These are phyloP conservation scores for Dothideomycetes sp. DNA, from an alignment of 2,329 filamentous ascomycete genomes.

Conservation along the genomic window DNA sequence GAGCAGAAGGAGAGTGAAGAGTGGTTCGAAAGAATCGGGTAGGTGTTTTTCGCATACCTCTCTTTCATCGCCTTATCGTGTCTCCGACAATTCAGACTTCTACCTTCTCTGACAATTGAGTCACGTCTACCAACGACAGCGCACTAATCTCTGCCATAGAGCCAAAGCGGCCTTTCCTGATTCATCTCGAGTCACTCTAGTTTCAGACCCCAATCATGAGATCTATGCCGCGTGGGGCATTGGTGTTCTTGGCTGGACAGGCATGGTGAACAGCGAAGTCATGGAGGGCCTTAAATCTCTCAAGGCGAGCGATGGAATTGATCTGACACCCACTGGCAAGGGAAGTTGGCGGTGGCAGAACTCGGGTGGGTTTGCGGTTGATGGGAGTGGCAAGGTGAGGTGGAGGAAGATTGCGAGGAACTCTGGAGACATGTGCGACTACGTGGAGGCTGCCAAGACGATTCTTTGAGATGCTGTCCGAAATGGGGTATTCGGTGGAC, in stretches of 20 bases:
- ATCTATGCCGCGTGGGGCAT: constrained; percentile 57
- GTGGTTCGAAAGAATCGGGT: constrained; percentile 35
- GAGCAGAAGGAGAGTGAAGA: constrained; percentile 40
- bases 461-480: constrained; percentile 1
- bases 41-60: neutral
- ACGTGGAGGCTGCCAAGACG: constrained; percentile 34
- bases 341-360: constrained; percentile 58
- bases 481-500: no score
- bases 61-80: neutral
- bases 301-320: constrained; percentile 11
- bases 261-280: constrained; percentile 39
- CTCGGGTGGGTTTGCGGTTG: constrained; percentile 52
- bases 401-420: constrained; percentile 40
- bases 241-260: constrained; percentile 48
- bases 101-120: neutral
- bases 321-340: constrained; percentile 24
- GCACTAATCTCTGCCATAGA: constrained; percentile 20
- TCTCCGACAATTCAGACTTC: neutral
- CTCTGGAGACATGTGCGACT: constrained; percentile 45
- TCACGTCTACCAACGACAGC: no score
- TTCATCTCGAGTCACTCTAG: constrained; percentile 25
- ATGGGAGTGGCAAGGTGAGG: constrained; percentile 39
- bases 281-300: constrained; percentile 9
- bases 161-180: constrained; percentile 9
- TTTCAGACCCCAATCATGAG: constrained; percentile 50